These are phyloP conservation scores for Cryphonectria naterciae DNA, from an alignment of 2,329 filamentous ascomycete genomes.

Conservation along the genomic window DNA sequence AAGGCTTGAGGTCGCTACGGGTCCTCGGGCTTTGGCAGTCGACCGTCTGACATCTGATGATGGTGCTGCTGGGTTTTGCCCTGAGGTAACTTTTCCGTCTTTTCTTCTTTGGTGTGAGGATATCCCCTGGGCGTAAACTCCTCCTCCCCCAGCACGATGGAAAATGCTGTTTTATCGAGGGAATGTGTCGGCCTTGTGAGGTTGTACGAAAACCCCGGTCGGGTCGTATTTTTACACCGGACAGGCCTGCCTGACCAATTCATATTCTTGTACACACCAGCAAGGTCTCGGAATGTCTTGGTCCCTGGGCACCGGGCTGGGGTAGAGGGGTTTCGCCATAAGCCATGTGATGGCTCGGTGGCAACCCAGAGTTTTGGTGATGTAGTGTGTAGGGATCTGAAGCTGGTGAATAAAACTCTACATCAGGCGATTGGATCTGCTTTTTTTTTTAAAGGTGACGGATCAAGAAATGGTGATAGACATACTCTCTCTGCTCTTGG, in stretches of 20 bases:
- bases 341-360: neutral
- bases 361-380: neutral
- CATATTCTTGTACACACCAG: neutral
- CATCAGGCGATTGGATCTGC: neutral
- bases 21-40: constrained; percentile 1
- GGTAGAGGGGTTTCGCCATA: neutral
- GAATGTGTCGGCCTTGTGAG: neutral
- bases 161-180: neutral
- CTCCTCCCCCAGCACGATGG: no score
- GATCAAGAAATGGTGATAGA: neutral
- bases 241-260: neutral
- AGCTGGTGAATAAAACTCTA: neutral
- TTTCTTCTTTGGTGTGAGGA: neutral
- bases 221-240: neutral
- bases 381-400: neutral
- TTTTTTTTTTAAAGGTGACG: neutral
- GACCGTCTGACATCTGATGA: neutral
- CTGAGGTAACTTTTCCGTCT: neutral
- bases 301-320: neutral
- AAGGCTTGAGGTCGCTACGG: neutral
- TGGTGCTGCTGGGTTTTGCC: neutral
- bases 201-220: neutral
- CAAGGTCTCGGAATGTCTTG: neutral
- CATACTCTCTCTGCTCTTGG: neutral
- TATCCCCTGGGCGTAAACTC: neutral